These are phyloP conservation scores for Trametes versicolor DNA, from an alignment of 1,284 basidiomycete species.

Conservation along the genomic window DNA sequence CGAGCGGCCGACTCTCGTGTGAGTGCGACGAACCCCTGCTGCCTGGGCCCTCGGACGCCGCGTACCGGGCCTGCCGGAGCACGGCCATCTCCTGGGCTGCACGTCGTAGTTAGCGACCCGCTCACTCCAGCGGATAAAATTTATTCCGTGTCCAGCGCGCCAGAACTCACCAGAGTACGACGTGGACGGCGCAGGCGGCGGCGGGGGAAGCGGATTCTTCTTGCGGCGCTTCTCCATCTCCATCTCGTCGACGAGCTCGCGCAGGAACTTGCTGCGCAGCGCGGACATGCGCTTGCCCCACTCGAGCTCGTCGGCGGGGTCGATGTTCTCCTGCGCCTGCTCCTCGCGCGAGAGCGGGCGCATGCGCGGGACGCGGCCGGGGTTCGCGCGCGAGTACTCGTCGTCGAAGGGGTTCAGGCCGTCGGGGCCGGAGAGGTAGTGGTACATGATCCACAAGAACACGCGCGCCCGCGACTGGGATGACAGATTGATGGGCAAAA, in stretches of 20 bases:
- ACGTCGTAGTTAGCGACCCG: conserved; percentile 12
- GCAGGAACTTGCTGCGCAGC: conserved; percentile 51
- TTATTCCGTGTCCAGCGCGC: neutral
- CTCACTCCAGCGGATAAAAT: neutral
- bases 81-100: conserved; percentile 40
- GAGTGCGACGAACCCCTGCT: conserved; percentile 46
- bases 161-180: conserved; percentile 39
- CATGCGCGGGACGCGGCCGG: conserved; percentile 51
- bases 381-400: conserved; percentile 49
- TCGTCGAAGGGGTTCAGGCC: conserved; percentile 55
- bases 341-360: conserved; percentile 47
- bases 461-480: conserved; percentile 77
- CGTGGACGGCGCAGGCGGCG: conserved; percentile 32
- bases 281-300: conserved; percentile 52
- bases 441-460: conserved; percentile 67
- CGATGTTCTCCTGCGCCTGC: conserved; percentile 51
- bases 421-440: conserved; percentile 56
- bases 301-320: conserved; percentile 52
- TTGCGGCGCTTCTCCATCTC: conserved; percentile 46
- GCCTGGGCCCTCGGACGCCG: conserved; percentile 38
- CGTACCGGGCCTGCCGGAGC: conserved; percentile 38
- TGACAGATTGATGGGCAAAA: conserved; percentile 76
- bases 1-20: conserved; percentile 39
- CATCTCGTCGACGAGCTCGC: conserved; percentile 52
- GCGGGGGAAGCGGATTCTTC: conserved; percentile 38